Evolutionary conservation across 495 filamentous ascomycete species (phyloP), one percentile per base, ranked within the genome.

Genomic region (Chaetomidium leptoderma): DNA sequence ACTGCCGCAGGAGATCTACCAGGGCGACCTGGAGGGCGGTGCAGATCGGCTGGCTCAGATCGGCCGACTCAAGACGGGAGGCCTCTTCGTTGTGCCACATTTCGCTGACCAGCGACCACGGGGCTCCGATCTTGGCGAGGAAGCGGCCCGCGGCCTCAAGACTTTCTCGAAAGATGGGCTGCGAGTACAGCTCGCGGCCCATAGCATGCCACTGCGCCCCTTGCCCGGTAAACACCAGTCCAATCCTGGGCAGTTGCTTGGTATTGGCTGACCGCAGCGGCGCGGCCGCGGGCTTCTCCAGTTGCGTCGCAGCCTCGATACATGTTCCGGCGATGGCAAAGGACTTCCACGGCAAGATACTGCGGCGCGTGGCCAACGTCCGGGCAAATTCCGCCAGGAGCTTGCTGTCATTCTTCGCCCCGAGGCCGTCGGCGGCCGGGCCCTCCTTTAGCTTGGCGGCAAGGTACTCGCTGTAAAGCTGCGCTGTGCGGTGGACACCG

Each of bases 1-100:
- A 80, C 23, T 63, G 67, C 10, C 53, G 51, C 2, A 86, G 63
- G 5, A 85, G 59, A 6, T 79, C 73, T 0, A 82, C 75, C 16
- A 87, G 57, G 2, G 73, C 74, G n/a, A 82, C 62, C 53, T 82
- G 78, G 0, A 82, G 29, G 24, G 72, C 73, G 6, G 76, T 78
- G 52, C 70, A 82, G 29, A 77, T 32, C 8, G 77, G 66, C 56
- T 80, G 77, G 37, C 30, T 37, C 32, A 55, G 19, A 11, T 24
- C 35, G 32, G 39, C 33, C n/a, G 19, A 3, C 6, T 52, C n/a
- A 16, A 60, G 11, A 10, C 26, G 24, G 11, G 30, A 36, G 0
- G 16, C 8, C 4, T 16, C 10, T 13, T 58, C 17, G 27, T 26
- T 36, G 6, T 40, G 30, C 0, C 6, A 35, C n/a, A 64, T 27